phyloP scores from a whole-genome alignment of 148 eudicot species.

The Limonium bicolor region DNA sequence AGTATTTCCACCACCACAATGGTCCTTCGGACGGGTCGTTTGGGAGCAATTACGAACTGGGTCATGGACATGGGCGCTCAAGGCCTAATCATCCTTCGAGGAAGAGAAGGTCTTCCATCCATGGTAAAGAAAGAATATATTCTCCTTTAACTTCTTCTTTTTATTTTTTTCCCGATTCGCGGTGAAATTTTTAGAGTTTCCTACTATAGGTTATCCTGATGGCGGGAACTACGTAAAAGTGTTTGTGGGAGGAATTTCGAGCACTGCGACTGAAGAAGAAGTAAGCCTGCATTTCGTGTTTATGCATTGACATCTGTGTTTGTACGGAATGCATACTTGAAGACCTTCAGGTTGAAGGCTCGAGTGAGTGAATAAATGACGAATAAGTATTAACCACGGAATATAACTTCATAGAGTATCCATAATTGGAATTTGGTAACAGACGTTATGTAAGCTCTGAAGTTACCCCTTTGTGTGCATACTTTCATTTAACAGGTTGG shows the following conservation, averaged over 20 bases:
- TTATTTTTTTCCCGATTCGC: neutral
- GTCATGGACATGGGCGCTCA: conserved; percentile 6
- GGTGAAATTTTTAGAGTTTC: neutral
- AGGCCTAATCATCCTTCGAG: conserved; percentile 14
- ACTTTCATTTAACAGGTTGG: conserved; percentile 26
- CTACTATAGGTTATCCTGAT: conserved; percentile 13
- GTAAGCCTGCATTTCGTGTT: conserved; percentile 14
- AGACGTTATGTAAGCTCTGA: too few relatives aligned
- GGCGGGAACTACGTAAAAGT: conserved; percentile 36
- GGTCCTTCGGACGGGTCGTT: conserved; percentile 10
- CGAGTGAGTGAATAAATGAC: too few relatives aligned
- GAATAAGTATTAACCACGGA: too few relatives aligned
- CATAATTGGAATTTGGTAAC: too few relatives aligned
- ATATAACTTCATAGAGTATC: too few relatives aligned
- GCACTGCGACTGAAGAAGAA: conserved; percentile 30
- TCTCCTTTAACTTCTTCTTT: neutral
- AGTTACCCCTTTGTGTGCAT: too few relatives aligned
- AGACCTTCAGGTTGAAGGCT: neutral
- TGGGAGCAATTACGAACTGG: conserved; percentile 6
- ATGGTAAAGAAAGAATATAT: neutral
- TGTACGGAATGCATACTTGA: neutral
- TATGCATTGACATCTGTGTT: too few relatives aligned
- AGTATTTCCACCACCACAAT: conserved; percentile 1
- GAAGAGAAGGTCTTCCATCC: conserved; percentile 14
- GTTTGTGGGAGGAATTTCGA: conserved; percentile 41